phyloP scores from a whole-genome alignment of 1,284 basidiomycete species.

The Flammula alnicola region DNA sequence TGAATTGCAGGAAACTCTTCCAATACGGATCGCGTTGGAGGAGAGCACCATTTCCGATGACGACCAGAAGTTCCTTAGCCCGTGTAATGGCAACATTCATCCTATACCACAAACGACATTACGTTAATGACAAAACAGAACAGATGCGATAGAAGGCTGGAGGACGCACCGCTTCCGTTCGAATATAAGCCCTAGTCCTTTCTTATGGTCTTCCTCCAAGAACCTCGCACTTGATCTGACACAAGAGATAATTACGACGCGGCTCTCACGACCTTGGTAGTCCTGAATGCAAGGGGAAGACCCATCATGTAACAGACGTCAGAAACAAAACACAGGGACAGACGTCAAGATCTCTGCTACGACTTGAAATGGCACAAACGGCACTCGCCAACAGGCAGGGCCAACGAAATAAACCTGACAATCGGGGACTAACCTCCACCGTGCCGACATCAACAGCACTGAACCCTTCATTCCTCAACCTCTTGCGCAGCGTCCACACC shows the following conservation, averaged over 20 bases:
- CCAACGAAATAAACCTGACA: too few species aligned
- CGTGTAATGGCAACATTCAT: conserved; percentile 56
- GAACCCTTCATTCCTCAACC: conserved; percentile 42
- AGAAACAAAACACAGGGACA: too few species aligned
- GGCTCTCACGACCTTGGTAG: conserved; percentile 50
- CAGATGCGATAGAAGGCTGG: background rate
- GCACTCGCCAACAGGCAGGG: too few species aligned
- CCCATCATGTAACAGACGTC: too few species aligned
- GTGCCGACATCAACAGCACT: conserved; percentile 51
- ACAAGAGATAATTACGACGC: conserved; percentile 51
- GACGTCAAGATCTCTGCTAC: too few species aligned
- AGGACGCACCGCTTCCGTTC: conserved; percentile 46
- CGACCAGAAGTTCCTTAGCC: conserved; percentile 48
- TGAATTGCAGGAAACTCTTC: conserved; percentile 50
- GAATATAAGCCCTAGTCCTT: conserved; percentile 46
- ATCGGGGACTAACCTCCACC: conserved; percentile 39
- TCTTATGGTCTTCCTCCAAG: conserved; percentile 45
- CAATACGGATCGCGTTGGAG: conserved; percentile 50
- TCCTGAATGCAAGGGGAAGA: conserved; percentile 32
- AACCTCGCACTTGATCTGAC: conserved; percentile 48
- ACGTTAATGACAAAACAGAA: background rate
- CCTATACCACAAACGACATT: conserved; percentile 27
- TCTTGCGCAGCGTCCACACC: conserved; percentile 50
- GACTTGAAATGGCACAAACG: too few species aligned
- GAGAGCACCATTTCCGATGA: conserved; percentile 46